Evolutionary conservation across 441 rosid genomes (phyloP), one percentile per base, ranked within the genome.

Genomic region (Isatis lusitanica): DNA sequence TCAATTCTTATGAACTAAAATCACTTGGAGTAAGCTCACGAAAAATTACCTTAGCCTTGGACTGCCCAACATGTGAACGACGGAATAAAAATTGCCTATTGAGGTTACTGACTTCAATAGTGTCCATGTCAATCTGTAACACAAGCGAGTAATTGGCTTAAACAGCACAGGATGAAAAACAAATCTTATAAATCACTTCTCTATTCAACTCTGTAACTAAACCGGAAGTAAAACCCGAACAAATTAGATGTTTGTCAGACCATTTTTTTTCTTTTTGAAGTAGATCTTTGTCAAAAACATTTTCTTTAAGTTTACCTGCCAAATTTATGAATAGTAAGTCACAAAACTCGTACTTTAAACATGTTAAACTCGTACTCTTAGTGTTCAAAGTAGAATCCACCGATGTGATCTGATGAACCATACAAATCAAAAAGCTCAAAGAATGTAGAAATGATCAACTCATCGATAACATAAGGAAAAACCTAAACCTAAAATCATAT

Each of bases 81-180:
- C 98, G 93, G 79, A 95, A 95, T 65, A 95, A 79, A 82, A 95
- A 93, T 68, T 95, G 99, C 74, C 99, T 87, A 75, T 95, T 95
- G 68, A 95, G 87, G 87, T 95, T 95, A 80, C 99, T 95, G 60
- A 95, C 99, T 92, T 95, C 99, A 74, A 95, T 95, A 8, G 97
- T 91, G 68, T 95, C 99, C 99, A 95, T 89, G 82, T 95, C 99
- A 79, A 95, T 95, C 99, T 94, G 88, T 77, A 83, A 60, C 59
- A 66, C 60, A 43, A 58, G 10, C 15, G 13, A 66, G 33, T 13
- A 6, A 59, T 7, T 60, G 58, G 39, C 71, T 47, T 26, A 43
- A 44, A 62, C 7, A 28, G 2, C 36, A n/a, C 12, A 62, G 12
- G 12, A 63, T 35, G 42, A 66, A 55, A 63, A 62, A 15, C 50